Percentiles rank a stretch among this genome's conserved stretches.
phyloP scores from a whole-genome alignment of 2,329 filamentous ascomycete genomes.

The Gaeumannomyces tritici region DNA sequence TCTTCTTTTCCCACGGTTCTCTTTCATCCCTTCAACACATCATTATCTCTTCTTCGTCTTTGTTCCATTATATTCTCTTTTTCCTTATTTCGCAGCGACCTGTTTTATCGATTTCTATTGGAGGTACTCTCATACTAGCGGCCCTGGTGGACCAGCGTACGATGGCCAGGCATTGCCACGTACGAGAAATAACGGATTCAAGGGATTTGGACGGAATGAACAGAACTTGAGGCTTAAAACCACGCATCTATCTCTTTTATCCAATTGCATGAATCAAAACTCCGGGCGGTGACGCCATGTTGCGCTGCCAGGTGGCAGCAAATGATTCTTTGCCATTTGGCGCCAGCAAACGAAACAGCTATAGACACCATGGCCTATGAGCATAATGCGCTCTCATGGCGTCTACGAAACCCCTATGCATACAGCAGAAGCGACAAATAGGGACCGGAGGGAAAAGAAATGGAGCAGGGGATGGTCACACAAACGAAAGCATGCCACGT shows the following conservation, averaged over 20 bases:
- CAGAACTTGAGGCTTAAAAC: not conserved
- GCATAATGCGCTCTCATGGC: no score
- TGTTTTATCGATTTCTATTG: no score
- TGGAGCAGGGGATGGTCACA: not conserved
- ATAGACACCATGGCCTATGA: no score
- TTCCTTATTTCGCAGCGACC: not conserved
- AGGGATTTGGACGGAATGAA: not conserved
- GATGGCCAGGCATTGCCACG: not conserved
- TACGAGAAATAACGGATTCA: not conserved
- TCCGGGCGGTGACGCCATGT: not conserved
- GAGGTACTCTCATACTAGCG: not conserved
- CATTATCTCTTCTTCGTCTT: no score
- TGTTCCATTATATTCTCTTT: constrained; percentile 3
- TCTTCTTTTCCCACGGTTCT: not conserved
- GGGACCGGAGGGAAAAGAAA: not conserved
- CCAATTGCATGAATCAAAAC: not conserved
- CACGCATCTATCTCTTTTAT: not conserved
- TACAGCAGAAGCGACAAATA: not conserved
- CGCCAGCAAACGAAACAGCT: not conserved
- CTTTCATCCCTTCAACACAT: not conserved
- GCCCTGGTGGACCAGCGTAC: not conserved
- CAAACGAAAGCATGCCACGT: not conserved
- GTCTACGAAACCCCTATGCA: not conserved
- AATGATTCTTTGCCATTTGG: not conserved
- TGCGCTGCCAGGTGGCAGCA: no score